These are phyloP conservation scores for Diaporthe velutina DNA, from an alignment of 2,329 filamentous ascomycete species.

Conservation along the genomic window DNA sequence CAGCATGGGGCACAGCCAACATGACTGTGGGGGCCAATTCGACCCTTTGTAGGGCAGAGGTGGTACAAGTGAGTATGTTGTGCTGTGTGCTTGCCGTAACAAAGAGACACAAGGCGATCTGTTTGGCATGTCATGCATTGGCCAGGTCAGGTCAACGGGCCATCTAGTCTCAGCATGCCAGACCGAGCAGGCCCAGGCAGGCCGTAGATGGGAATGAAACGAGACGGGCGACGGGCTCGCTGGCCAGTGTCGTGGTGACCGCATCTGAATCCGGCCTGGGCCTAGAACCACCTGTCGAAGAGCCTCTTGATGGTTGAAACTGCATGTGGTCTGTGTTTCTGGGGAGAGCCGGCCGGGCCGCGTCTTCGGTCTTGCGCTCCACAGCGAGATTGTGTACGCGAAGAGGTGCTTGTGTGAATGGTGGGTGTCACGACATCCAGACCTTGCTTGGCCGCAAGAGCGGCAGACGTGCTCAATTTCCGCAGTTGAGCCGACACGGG, in stretches of 20 bases:
- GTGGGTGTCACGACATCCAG: neutral
- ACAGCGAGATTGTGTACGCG: neutral
- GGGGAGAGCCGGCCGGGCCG: constrained; percentile 1
- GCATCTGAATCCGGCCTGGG: constrained; percentile 20
- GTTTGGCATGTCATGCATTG: neutral
- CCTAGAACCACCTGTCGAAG: neutral
- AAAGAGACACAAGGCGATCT: neutral
- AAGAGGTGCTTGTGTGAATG: neutral
- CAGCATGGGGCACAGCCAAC: neutral
- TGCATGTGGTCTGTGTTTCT: constrained; percentile 25
- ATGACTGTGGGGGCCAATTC: constrained; percentile 6
- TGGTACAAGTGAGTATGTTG: neutral
- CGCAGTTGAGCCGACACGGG: constrained; percentile 11
- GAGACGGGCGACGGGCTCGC: neutral
- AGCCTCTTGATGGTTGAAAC: neutral
- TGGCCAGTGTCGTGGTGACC: constrained; percentile 11
- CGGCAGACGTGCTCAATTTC: neutral
- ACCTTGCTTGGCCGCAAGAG: neutral
- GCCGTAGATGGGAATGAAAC: constrained; percentile 22
- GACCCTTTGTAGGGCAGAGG: neutral
- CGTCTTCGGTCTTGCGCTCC: neutral
- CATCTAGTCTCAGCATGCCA: neutral
- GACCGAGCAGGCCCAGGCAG: neutral
- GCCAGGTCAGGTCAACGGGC: neutral
- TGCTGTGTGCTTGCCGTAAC: neutral